Conservation (phyloP, 2,329 filamentous ascomycete genomes). For the Podosphaera leucotricha region DNA sequence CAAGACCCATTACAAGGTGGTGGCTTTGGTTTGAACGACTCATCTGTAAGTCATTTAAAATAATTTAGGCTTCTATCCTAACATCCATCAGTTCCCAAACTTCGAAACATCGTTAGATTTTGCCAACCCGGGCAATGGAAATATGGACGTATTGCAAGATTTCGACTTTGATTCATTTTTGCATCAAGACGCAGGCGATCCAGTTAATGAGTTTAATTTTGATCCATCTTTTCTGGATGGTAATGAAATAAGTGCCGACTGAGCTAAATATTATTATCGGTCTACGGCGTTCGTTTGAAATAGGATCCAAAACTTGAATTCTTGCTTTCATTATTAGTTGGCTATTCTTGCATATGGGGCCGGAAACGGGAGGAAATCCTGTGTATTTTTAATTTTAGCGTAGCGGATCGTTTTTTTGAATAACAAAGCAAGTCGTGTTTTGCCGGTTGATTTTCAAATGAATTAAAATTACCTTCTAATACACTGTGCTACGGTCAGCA, state of each 20-base stretch:
- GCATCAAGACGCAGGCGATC: slow-evolving; percentile 26
- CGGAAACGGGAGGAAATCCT: no score
- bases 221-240: slow-evolving; percentile 29
- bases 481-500: no score
- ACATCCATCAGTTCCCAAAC: slow-evolving; percentile 11
- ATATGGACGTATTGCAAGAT: slow-evolving; percentile 35
- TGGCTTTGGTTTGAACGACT: slow-evolving; percentile 23
- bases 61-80: slow-evolving; percentile 1
- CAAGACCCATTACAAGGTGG: slow-evolving; percentile 26
- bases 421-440: no score
- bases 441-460: no score
- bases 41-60: slow-evolving; percentile 5
- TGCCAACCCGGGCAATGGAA: slow-evolving; percentile 26
- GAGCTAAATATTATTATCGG: slow-evolving; percentile 2
- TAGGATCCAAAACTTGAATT: slow-evolving; percentile 2
- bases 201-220: slow-evolving; percentile 28
- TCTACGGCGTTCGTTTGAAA: slow-evolving; percentile 8
- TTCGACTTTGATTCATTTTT: slow-evolving; percentile 49
- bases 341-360: no score
- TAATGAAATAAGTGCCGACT: slow-evolving; percentile 34
- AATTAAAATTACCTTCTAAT: no score
- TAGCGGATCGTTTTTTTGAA: no score
- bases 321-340: no score
- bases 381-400: no score
- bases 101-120: slow-evolving; percentile 23